A percentile compares a stretch with the other conserved stretches of the same genome.
Evolutionary conservation across 768 basidiomycete genomes (phyloP).

Genomic region (Boletus vinaceobasis): DNA sequence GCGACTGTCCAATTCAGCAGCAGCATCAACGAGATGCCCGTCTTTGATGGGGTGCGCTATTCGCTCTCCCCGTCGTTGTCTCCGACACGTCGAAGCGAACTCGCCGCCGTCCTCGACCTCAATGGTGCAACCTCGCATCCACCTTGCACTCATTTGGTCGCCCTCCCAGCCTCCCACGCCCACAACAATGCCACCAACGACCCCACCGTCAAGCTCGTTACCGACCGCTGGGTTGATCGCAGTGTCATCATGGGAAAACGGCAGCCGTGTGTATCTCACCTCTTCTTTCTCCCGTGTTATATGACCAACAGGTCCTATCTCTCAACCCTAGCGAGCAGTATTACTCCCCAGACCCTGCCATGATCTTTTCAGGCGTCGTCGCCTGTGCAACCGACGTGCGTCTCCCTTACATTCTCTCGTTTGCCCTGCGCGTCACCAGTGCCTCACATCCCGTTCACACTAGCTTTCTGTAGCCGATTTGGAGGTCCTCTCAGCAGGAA

Average conservation of each 20-base stretch:
- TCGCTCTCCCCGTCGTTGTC: constrained; percentile 50
- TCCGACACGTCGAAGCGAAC: constrained; percentile 38
- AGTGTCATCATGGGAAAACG: constrained; percentile 53
- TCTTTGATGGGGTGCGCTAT: constrained; percentile 46
- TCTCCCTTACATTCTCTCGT: neutral
- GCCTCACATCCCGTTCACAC: neutral
- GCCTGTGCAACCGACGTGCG: constrained; percentile 67
- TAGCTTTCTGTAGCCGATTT: constrained; percentile 63
- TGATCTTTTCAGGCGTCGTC: constrained; percentile 81
- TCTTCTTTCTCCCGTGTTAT: neutral
- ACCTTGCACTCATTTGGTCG: constrained; percentile 51
- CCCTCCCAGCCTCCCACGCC: constrained; percentile 50
- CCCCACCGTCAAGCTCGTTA: constrained; percentile 31
- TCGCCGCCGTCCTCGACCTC: constrained; percentile 45
- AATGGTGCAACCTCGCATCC: constrained; percentile 51
- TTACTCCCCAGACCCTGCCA: constrained; percentile 74
- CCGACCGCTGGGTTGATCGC: constrained; percentile 71
- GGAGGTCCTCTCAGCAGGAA: constrained; percentile 69
- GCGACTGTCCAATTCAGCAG: neutral
- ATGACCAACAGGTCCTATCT: neutral
- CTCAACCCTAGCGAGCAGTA: constrained; percentile 41
- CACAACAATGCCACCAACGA: constrained; percentile 34
- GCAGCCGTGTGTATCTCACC: constrained; percentile 48
- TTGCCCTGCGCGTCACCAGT: neutral
- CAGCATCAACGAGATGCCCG: constrained; percentile 16